Evolutionary conservation across 345 rosid species (phyloP).

Genomic region (Linum trigynum): DNA sequence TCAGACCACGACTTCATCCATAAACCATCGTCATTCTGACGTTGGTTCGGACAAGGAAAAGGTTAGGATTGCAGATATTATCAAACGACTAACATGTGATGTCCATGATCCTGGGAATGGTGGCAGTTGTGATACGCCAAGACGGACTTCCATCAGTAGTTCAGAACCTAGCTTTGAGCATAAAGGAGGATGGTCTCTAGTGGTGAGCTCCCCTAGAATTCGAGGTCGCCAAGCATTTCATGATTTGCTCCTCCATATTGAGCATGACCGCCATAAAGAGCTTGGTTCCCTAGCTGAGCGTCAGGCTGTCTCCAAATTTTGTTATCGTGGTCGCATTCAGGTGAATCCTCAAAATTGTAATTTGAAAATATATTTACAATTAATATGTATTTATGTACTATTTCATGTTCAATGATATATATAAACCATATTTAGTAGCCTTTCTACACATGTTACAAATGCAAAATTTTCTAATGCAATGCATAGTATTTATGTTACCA

Average conservation of each 20-base stretch:
- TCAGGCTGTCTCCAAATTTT: slow-evolving; percentile 50
- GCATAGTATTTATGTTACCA: neutral
- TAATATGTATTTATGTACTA: neutral
- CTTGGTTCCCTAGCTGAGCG: slow-evolving; percentile 35
- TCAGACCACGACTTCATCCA: slow-evolving; percentile 11
- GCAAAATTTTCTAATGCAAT: too few species aligned
- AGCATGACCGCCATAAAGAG: slow-evolving; percentile 48
- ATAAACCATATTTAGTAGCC: too few species aligned
- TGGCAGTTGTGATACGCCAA: slow-evolving; percentile 10
- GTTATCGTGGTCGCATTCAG: slow-evolving; percentile 76
- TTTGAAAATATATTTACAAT: neutral
- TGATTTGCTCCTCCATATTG: slow-evolving; percentile 56
- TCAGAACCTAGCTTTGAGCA: slow-evolving; percentile 22
- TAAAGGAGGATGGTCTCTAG: slow-evolving; percentile 18
- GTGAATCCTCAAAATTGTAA: slow-evolving; percentile 17
- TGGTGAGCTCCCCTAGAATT: slow-evolving; percentile 39
- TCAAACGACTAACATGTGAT: slow-evolving; percentile 33
- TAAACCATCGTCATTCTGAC: slow-evolving; percentile 12
- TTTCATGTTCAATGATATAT: neutral
- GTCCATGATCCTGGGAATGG: slow-evolving; percentile 9
- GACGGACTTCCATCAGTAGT: slow-evolving; percentile 8
- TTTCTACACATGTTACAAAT: too few species aligned
- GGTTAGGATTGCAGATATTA: slow-evolving; percentile 59
- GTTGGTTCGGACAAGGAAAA: slow-evolving; percentile 37
- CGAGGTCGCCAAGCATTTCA: slow-evolving; percentile 76